phyloP scores from a whole-genome alignment of 495 filamentous ascomycete species.

The Cercophora newfieldiana region DNA sequence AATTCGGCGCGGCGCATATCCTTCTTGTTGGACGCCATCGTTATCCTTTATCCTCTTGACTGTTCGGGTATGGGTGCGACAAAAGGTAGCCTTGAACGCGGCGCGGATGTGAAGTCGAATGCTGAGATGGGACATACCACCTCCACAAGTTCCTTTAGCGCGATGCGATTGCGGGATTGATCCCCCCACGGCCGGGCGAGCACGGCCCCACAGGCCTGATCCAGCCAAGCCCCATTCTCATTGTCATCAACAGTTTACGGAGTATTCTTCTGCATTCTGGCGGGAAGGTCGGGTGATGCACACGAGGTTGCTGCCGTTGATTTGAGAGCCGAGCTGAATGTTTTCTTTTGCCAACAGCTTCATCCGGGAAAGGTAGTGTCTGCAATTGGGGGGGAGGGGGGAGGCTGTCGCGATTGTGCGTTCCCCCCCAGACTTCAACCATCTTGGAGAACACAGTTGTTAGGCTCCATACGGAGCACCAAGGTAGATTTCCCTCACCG shows the following conservation, averaged over 20 bases:
- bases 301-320: background rate
- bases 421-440: background rate
- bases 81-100: background rate
- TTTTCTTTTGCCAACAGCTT: background rate
- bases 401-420: too few species aligned
- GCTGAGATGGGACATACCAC: background rate
- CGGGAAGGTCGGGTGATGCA: background rate
- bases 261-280: background rate
- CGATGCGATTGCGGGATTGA: background rate
- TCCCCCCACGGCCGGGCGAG: background rate
- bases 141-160: background rate
- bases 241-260: background rate
- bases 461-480: background rate
- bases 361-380: too few species aligned
- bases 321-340: background rate
- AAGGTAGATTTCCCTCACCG: background rate
- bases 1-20: constrained; percentile 86
- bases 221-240: too few species aligned
- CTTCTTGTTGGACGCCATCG: constrained; percentile 69
- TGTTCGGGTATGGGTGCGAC: background rate
- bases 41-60: constrained; percentile 3
- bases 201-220: background rate
- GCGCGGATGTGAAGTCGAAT: background rate
- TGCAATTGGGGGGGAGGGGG: too few species aligned
- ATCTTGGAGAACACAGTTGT: background rate